Evolutionary conservation across 805 yeast species (phyloP), one percentile per base, ranked within the genome.

Genomic region (Lipomyces yamadae): DNA sequence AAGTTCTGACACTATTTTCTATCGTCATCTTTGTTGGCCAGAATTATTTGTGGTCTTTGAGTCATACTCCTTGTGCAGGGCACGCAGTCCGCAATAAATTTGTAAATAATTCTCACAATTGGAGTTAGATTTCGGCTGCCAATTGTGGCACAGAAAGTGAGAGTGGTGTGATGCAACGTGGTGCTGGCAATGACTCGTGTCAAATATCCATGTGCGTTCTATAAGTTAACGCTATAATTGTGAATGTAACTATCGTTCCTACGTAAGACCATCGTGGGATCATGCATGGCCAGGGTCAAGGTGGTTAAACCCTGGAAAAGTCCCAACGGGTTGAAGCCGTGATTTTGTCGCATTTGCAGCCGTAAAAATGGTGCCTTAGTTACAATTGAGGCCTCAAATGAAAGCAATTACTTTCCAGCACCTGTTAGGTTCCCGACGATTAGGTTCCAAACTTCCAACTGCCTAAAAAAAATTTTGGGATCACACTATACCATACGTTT

Each of bases 381-480:
- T 10, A 3, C 24, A 42, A 42, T 42, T 42, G 29, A n/a, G 48
- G 5, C 48, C 48, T 11, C 24, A 42, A 24, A 42, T 42, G 24
- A 24, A 42, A 42, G 29, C 24, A 8, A 1, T 2, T 15, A 2
- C 10, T 10, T 42, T 8, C 10, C 1, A 0, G 18, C 7, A 24
- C 24, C 48, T 2, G 4, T 42, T 7, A 42, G 48, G 48, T 42
- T 24, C 48, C 48, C 18, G 48, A 18, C 10, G 39, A 10, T 15
- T 15, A 50, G n/a, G 64, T 45, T 39, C 60, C 33, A 50, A 56
- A 62, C 39, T 64, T 63, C 67, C 64, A 64, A 64, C 61, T 32
- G 29, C 52, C 58, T 30, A 57, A 64, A 58, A 64, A 65, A 65
- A 65, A 54, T 64, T 64, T 58, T 45, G 52, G 55, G 33, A 37